Percentiles rank a stretch among this genome's conserved stretches.
These are phyloP conservation scores for Dillenia suffruticosa DNA, from an alignment of 164 flowering plant genomes.

Conservation along the genomic window DNA sequence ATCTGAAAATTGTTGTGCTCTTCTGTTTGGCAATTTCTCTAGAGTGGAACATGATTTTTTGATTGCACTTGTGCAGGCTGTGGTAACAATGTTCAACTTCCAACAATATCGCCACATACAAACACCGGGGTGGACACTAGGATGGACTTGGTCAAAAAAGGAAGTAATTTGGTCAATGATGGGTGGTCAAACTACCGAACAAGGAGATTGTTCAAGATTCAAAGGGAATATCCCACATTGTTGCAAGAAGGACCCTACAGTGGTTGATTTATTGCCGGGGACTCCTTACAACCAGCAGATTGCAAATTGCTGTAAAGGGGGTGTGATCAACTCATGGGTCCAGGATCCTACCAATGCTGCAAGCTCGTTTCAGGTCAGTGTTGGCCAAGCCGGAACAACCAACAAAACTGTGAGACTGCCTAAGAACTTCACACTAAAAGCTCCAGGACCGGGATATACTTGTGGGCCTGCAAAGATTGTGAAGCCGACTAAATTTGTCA, in stretches of 20 bases:
- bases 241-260: conserved; percentile 62
- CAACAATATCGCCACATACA: conserved; percentile 64
- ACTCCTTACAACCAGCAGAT: conserved; percentile 80
- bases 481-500: conserved; percentile 31
- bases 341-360: conserved; percentile 62
- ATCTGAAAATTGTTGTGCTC: no score
- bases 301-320: conserved; percentile 77
- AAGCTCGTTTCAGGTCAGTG: conserved; percentile 66
- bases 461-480: conserved; percentile 63
- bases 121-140: conserved; percentile 70
- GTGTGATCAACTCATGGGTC: conserved; percentile 55
- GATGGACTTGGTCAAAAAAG: conserved; percentile 78
- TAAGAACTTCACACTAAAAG: conserved; percentile 61
- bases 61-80: conserved; percentile 33
- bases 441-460: conserved; percentile 66
- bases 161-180: conserved; percentile 77
- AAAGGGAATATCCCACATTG: conserved; percentile 67
- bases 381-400: conserved; percentile 61
- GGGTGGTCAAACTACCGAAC: conserved; percentile 71
- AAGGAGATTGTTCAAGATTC: conserved; percentile 71
- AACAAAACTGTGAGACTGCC: conserved; percentile 69
- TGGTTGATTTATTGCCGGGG: conserved; percentile 70
- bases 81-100: conserved; percentile 49
- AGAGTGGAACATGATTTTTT: no score
- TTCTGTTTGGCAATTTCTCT: no score